Evolutionary conservation across 1,284 basidiomycete genomes (phyloP).

Genomic region (Hymenochaete sp.): DNA sequence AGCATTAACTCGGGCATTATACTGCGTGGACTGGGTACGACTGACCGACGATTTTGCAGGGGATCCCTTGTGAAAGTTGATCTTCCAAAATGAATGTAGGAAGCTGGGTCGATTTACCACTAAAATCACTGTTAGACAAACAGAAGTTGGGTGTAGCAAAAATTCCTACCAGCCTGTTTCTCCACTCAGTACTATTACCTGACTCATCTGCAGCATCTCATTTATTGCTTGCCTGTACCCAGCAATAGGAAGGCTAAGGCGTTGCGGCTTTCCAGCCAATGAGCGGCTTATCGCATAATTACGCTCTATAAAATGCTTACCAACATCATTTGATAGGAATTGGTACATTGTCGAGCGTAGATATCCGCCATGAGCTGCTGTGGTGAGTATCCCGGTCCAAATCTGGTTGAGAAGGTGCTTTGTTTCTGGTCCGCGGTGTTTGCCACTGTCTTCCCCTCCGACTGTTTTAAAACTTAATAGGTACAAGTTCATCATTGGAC

Average conservation of each 20-base stretch:
- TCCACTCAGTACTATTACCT: constrained; percentile 89
- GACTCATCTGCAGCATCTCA: constrained; percentile 64
- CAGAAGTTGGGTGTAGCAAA: constrained; percentile 7
- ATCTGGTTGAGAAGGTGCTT: background rate
- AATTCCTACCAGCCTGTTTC: constrained; percentile 85
- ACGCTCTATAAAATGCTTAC: constrained; percentile 36
- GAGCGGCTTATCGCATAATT: constrained; percentile 20
- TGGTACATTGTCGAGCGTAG: constrained; percentile 47
- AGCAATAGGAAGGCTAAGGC: constrained; percentile 83
- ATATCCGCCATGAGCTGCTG: constrained; percentile 48
- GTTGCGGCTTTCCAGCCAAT: constrained; percentile 40
- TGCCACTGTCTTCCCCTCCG: background rate
- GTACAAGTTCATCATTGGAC: background rate
- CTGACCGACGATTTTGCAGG: constrained; percentile 73
- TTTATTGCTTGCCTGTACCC: constrained; percentile 74
- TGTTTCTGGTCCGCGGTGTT: background rate
- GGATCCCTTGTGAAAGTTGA: constrained; percentile 70
- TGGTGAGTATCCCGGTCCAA: constrained; percentile 1
- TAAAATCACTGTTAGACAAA: constrained; percentile 27
- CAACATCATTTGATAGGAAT: constrained; percentile 82
- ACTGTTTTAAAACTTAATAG: background rate
- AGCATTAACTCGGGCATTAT: background rate
- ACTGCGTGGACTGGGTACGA: background rate
- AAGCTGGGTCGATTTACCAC: constrained; percentile 97
- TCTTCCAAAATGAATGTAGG: constrained; percentile 94